Evolutionary conservation across 768 basidiomycete genomes (phyloP), one percentile per base, ranked within the genome.

Genomic region (Hygrocybe punicea): DNA sequence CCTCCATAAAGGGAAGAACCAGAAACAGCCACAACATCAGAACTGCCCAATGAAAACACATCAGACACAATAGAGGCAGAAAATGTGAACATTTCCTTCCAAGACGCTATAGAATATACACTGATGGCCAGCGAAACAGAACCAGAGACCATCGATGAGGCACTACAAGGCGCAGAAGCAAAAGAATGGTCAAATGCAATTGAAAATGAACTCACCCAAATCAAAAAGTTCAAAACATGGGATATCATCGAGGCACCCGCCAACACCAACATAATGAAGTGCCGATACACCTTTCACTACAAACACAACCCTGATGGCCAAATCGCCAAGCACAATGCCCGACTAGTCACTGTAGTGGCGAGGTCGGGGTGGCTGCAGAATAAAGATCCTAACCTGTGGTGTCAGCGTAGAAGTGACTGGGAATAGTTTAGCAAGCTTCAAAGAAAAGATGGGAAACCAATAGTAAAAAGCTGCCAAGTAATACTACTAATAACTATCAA

Each of bases 101-200:
- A 51, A 33, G 51, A 33, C 34, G 17, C 13, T 19, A 16, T 29
- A n/a, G 55, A 14, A 23, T 53, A 54, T 10, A n/a, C 53, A 17
- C 16, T 19, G 1, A 21, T 16, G 34, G 51, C 19, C 10, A 16
- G 10, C 5, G 53, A 24, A 19, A 54, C n/a, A 13, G 57, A 52
- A 21, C 57, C 57, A 24, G n/a, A 34, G 6, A 58, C 23, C n/a
- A 14, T 46, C 16, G 39, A 23, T 4, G 23, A 53, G 45, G 57
- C 56, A 5, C 21, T 57, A 13, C 19, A n/a, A 11, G 51, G 25
- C 17, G 25, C 57, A 10, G 42, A 58, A 5, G 51, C 37, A 44
- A 14, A 16, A 23, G 49, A 74, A 46, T 58, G 57, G 57, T 14
- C 21, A 34, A 51, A 53, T 4, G 57, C 57, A n/a, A 49, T 34